Base-by-base conservation (phyloP, 495 filamentous ascomycete species). In the Neurospora sp. region DNA sequence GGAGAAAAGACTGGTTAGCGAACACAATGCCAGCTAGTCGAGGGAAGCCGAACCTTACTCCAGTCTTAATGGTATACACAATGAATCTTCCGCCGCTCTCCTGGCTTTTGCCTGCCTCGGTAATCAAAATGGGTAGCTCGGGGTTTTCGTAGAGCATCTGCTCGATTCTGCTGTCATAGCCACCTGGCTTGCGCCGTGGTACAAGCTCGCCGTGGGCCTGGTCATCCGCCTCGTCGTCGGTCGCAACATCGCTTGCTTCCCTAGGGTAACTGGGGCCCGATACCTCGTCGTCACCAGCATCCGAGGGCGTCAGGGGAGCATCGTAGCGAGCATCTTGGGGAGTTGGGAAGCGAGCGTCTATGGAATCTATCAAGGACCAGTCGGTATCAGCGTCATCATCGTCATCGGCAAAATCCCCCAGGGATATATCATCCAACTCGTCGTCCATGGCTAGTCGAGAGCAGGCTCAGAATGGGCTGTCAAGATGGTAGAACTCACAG, bases 91-190 rank as follows among this genome's bases (percentile, higher is more conserved):
- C 89, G 62, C 95, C 94, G 69, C 93, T 95, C 80, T 99, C 96
- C 73, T 90, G 85, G 79, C 94, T 98, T 87, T 99, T 99, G 18
- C 96, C 96, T 1, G 96, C 96, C 78, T 97, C 92, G 2, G 90
- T 93, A 75, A 99, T 99, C 73, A 94, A 77, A 72, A 99, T 97
- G 70, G 90, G 89, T 74, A 96, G 88, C 71, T 94, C 92, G 8
- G 92, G 94, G 76, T 97, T 92, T 83, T 99, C 96, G 79, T 97
- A 97, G 44, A 99, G 90, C 70, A 97, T 93, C 83, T 97, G 95
- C 81, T 98, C 95, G 46, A 98, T 93, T 20, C 96, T 91, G 77
- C 95, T 98, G 78, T 94, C 92, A 78, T 98, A 99, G 18, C 92
- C 93, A 70, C 92, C 90, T 72, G 92, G 92, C 83, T 93, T 96